phyloP scores from a whole-genome alignment of 2,329 filamentous ascomycete species.

The Trichoderma semiorbis region DNA sequence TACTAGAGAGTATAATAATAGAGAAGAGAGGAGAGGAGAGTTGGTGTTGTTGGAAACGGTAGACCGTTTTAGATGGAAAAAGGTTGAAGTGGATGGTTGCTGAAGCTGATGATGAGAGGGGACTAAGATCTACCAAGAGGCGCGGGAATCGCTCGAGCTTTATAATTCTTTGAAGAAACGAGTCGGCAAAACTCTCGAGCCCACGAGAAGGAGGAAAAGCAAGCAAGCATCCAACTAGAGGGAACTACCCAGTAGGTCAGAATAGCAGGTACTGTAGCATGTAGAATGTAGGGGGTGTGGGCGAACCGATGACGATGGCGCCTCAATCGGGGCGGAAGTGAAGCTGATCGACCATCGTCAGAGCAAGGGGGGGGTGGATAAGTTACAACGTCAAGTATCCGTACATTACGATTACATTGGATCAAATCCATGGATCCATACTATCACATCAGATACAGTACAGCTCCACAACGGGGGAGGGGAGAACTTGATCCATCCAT shows the following conservation, averaged over 20 bases:
- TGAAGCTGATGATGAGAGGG: background rate
- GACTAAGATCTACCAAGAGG: background rate
- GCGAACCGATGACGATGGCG: constrained; percentile 14
- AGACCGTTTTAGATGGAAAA: background rate
- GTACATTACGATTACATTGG: too few species aligned
- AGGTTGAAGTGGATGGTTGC: background rate
- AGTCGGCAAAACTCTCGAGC: background rate
- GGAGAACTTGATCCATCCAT: too few species aligned
- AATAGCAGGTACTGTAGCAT: background rate
- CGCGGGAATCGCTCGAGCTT: background rate
- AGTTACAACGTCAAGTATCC: too few species aligned
- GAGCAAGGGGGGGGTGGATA: background rate
- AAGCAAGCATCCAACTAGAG: background rate
- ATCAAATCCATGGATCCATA: too few species aligned
- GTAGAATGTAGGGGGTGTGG: background rate
- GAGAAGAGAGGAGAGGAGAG: background rate
- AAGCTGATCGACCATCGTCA: constrained; percentile 16
- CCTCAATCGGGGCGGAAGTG: constrained; percentile 3
- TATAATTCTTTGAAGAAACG: background rate
- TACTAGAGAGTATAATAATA: background rate
- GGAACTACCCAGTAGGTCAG: background rate
- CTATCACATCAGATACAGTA: too few species aligned
- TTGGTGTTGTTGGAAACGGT: background rate
- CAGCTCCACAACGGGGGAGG: too few species aligned
- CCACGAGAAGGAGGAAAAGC: background rate